phyloP scores from a whole-genome alignment of 169 alveolate species.

The Besnoitia besnoiti region DNA sequence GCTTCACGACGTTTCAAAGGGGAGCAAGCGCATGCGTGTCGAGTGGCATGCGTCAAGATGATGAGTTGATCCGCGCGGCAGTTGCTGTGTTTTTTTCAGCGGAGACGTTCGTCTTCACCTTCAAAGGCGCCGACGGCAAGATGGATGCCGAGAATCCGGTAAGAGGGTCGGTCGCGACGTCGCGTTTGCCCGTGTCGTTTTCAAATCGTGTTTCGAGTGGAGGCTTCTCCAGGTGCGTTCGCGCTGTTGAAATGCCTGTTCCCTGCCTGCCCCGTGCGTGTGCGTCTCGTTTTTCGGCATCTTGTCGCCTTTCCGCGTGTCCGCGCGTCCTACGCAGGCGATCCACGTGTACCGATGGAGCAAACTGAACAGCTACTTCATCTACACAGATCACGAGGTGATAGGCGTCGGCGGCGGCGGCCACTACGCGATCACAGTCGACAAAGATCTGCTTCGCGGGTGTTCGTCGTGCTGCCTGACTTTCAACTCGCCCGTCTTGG shows the following conservation, averaged over 20 bases:
- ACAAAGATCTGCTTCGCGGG: constrained; percentile 57
- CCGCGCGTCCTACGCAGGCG: not conserved
- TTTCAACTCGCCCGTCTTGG: constrained; percentile 68
- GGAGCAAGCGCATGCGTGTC: no score
- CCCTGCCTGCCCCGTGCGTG: not conserved
- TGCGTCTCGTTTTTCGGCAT: not conserved
- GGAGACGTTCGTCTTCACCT: constrained; percentile 84
- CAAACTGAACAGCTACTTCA: constrained; percentile 75
- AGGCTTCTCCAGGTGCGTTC: not conserved
- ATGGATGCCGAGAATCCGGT: constrained; percentile 12
- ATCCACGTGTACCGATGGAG: constrained; percentile 81
- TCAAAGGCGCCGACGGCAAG: constrained; percentile 53
- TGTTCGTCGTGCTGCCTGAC: constrained; percentile 70
- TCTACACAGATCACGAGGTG: constrained; percentile 76
- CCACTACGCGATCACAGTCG: constrained; percentile 77
- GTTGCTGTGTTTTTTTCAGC: constrained; percentile 65
- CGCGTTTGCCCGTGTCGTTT: no score
- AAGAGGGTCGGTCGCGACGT: not conserved
- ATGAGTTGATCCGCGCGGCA: no score
- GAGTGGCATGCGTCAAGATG: no score
- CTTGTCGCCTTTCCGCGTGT: not conserved
- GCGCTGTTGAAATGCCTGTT: not conserved
- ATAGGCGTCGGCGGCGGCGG: constrained; percentile 85
- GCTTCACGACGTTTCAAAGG: no score
- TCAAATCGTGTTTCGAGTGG: no score